Evolutionary conservation across 139 green algal species (phyloP).

Genomic region (Volvox africanus): DNA sequence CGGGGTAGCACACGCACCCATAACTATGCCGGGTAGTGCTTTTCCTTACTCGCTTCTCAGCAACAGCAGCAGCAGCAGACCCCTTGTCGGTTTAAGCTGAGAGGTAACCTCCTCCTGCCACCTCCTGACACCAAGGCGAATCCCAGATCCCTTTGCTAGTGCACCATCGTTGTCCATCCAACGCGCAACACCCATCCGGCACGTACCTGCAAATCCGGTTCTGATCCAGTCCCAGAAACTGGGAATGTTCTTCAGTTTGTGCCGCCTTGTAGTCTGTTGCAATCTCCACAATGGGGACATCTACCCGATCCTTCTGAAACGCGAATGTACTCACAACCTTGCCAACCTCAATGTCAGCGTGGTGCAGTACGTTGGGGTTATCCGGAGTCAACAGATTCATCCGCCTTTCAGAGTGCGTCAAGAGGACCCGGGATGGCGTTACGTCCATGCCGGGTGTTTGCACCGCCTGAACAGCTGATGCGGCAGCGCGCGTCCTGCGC

Average conservation of each 20-base stretch:
- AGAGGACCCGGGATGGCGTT: constrained; percentile 75
- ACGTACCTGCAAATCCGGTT: constrained; percentile 80
- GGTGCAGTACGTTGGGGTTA: constrained; percentile 66
- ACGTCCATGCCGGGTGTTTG: constrained; percentile 13
- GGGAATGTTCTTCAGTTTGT: constrained; percentile 78
- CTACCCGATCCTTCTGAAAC: constrained; percentile 91
- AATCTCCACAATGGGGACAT: constrained; percentile 84
- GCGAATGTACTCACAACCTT: constrained; percentile 88
- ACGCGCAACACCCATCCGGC: not conserved
- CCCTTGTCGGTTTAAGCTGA: too few relatives aligned
- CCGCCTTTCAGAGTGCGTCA: constrained; percentile 77
- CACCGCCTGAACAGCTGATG: not conserved
- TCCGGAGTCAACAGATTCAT: constrained; percentile 92
- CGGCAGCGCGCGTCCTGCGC: constrained; percentile 9
- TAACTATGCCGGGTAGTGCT: too few relatives aligned
- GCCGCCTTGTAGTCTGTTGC: constrained; percentile 80
- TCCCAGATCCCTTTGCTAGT: too few relatives aligned
- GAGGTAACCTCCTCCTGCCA: too few relatives aligned
- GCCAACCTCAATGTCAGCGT: constrained; percentile 74
- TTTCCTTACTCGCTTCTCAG: too few relatives aligned
- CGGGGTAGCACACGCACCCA: too few relatives aligned
- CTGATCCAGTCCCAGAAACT: constrained; percentile 91
- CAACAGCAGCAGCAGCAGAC: too few relatives aligned
- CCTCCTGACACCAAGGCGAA: too few relatives aligned
- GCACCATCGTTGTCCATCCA: not conserved